Base-by-base conservation (phyloP, 2,329 filamentous ascomycete species). In the Penicillium sp. region DNA sequence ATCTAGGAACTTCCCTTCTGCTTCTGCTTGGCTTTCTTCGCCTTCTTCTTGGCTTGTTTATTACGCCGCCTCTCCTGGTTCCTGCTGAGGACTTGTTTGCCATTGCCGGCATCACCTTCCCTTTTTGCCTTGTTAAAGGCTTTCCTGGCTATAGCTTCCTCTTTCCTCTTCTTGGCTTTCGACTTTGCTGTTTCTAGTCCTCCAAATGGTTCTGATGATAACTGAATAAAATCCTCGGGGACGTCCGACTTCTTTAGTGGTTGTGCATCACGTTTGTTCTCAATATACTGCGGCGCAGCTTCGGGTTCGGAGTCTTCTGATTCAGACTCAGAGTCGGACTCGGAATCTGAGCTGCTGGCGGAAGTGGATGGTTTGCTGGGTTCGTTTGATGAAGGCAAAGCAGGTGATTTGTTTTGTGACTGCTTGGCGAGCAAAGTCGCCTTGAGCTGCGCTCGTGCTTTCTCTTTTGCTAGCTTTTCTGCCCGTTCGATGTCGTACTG, bases 401-500 rank as follows among this genome's bases (percentile, higher is more conserved):
- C 20, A 23, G 33, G 26, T 26, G 49, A 35, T 54, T 47, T 47
- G 16, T 56, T 35, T 23, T 52, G 40, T 7, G 38, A 5, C 33
- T 56, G 43, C 55, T 73, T 75, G 14, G 75, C 72, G 12, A 77
- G 49, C 54, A 76, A 65, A 12, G 72, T 69, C 24, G 79, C 78
- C 60, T 77, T 81, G 30, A 78, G 68, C 55, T 79, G 73, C 14
- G 80, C 77, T 35, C 73, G 73, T 9, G 79, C 77, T 58, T 75
- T 77, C 61, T 82, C 77, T 62, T 79, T 79, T 11, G 78, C 76
- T 64, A 78, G 68, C 61, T 74, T 70, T 62, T 81, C 76, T 48
- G 79, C 79, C 55, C 74, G 72, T 64, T 80, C 71, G 8, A 79
- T 61, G 58, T 83, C 79, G 61, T 78, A 72, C 65, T 79, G 79